These are phyloP conservation scores for Pythium insidiosum DNA, from an alignment of 352 stramenopile species.

Conservation along the genomic window DNA sequence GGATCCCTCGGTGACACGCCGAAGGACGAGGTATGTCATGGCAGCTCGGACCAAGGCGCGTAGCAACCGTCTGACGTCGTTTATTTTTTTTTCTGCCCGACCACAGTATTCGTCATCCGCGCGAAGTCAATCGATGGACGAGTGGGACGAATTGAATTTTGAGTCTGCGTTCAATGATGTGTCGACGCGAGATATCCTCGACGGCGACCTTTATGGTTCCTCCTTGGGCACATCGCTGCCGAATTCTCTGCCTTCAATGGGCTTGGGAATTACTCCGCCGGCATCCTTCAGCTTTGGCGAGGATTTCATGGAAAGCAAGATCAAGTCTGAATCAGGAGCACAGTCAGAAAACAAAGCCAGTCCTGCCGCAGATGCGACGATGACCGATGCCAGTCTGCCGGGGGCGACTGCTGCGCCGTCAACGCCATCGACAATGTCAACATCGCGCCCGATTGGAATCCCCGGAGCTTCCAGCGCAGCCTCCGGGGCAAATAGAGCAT, in stretches of 20 bases:
- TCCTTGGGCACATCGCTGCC: constrained; percentile 78
- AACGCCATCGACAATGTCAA: constrained; percentile 33
- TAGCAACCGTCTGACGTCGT: too few relatives aligned
- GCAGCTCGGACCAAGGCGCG: too few relatives aligned
- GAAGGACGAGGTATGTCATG: constrained; percentile 71
- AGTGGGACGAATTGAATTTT: constrained; percentile 85
- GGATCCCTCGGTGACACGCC: constrained; percentile 75
- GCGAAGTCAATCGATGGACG: constrained; percentile 69
- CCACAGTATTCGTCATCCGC: constrained; percentile 44
- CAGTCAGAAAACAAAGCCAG: constrained; percentile 20
- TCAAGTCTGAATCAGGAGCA: constrained; percentile 36
- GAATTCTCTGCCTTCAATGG: constrained; percentile 84
- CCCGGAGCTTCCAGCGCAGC: constrained; percentile 36
- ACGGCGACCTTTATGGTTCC: constrained; percentile 75
- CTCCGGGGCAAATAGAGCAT: constrained; percentile 22
- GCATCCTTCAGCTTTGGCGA: constrained; percentile 80
- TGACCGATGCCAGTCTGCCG: not conserved
- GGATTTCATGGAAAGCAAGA: constrained; percentile 75
- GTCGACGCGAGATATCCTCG: constrained; percentile 67
- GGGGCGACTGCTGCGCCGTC: constrained; percentile 7
- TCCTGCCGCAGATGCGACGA: constrained; percentile 1
- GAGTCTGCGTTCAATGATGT: constrained; percentile 75
- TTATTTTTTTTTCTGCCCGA: constrained; percentile 1
- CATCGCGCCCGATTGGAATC: constrained; percentile 75
- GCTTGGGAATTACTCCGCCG: constrained; percentile 74